These are phyloP conservation scores for Talaromyces wortmannii DNA, from an alignment of 495 filamentous ascomycete genomes.

Conservation along the genomic window DNA sequence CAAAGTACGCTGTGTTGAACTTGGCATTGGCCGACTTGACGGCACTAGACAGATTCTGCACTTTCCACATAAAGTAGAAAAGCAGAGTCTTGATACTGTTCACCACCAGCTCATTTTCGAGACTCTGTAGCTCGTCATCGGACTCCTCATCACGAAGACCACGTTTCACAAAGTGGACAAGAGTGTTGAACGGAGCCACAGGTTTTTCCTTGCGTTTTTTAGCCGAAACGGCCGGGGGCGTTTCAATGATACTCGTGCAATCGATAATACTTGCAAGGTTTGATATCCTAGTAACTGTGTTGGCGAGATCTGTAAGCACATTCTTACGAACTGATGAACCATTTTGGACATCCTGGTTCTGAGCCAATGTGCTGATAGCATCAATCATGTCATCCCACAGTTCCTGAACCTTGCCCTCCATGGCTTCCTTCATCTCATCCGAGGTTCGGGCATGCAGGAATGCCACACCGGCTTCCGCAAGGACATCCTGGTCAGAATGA, in stretches of 20 bases:
- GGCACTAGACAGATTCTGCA: constrained; percentile 41
- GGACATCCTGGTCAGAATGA: constrained; percentile 76
- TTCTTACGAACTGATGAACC: constrained; percentile 54
- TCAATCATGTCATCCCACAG: constrained; percentile 81
- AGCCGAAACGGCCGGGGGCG: constrained; percentile 26
- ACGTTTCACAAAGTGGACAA: constrained; percentile 61
- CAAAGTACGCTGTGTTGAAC: constrained; percentile 48
- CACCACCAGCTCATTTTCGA: constrained; percentile 69
- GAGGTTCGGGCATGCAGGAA: constrained; percentile 79
- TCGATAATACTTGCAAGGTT: constrained; percentile 78
- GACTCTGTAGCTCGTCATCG: constrained; percentile 55
- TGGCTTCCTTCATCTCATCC: constrained; percentile 78
- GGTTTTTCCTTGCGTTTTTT: constrained; percentile 40
- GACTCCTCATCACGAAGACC: constrained; percentile 51
- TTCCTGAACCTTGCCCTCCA: constrained; percentile 68
- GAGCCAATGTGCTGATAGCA: constrained; percentile 58
- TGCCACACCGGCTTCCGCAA: constrained; percentile 76
- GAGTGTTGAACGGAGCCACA: constrained; percentile 54
- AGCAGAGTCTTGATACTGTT: constrained; percentile 65
- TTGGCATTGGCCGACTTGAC: constrained; percentile 28
- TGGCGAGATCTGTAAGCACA: constrained; percentile 62
- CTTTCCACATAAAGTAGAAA: constrained; percentile 96
- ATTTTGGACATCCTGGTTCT: constrained; percentile 55
- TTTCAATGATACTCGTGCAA: constrained; percentile 66
- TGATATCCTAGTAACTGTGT: constrained; percentile 76